Evolutionary conservation across 768 basidiomycete species (phyloP).

Genomic region (Russula earlei): DNA sequence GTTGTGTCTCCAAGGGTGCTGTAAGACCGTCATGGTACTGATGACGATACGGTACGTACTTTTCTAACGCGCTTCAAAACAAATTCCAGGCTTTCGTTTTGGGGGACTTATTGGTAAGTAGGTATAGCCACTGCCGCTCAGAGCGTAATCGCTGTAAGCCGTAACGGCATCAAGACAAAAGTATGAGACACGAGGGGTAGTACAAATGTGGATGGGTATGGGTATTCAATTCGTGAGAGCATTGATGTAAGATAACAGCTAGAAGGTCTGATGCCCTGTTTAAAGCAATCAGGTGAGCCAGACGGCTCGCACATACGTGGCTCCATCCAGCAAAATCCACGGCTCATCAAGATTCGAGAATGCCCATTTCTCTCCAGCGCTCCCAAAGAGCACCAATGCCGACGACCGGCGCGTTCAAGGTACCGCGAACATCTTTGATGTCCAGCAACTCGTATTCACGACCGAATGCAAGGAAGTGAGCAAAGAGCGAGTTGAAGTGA

Average conservation of each 20-base stretch:
- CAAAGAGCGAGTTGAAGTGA: conserved; percentile 95
- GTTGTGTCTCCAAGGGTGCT: neutral
- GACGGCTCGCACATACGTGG: neutral
- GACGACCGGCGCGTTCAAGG: conserved; percentile 42
- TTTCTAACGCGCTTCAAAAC: neutral
- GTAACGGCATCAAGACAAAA: neutral
- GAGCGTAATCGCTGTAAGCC: neutral
- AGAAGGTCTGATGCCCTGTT: neutral
- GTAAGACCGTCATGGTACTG: neutral
- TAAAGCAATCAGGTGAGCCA: neutral
- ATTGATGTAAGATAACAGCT: conserved; percentile 1
- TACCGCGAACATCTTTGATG: conserved; percentile 76
- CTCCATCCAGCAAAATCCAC: neutral
- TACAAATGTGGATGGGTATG: neutral
- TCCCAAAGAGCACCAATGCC: conserved; percentile 79
- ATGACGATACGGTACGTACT: neutral
- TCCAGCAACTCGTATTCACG: conserved; percentile 88
- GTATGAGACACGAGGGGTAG: neutral
- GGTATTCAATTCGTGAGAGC: conserved; percentile 1
- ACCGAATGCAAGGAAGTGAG: conserved; percentile 95
- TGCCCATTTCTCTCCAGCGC: conserved; percentile 83
- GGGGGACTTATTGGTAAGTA: neutral
- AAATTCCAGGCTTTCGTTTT: neutral
- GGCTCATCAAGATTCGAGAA: conserved; percentile 38
- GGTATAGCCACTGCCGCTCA: neutral